These are phyloP conservation scores for Cercospora brassicicola DNA, from an alignment of 2,329 filamentous ascomycete species.

Conservation along the genomic window DNA sequence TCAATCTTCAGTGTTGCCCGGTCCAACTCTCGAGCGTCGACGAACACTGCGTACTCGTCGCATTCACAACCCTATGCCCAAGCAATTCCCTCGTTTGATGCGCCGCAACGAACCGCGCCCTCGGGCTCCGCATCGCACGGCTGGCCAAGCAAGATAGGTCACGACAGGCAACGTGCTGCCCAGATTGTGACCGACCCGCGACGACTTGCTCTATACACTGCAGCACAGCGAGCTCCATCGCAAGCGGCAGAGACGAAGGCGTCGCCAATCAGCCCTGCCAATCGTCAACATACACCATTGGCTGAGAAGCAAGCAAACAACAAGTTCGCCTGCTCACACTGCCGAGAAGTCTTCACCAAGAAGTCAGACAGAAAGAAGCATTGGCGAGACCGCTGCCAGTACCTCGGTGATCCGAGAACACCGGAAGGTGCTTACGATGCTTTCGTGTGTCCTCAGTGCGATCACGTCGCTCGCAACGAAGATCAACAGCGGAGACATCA, in stretches of 20 bases:
- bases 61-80: neutral
- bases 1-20: slow-evolving; percentile 13
- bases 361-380: slow-evolving; percentile 13
- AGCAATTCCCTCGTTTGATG: neutral
- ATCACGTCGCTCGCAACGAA: slow-evolving; percentile 8
- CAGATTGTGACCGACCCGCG: neutral
- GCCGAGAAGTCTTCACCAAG: slow-evolving; percentile 6
- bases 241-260: neutral
- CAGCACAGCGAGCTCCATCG: slow-evolving; percentile 1
- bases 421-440: neutral
- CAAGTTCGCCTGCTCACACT: slow-evolving; percentile 14
- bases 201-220: neutral
- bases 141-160: neutral
- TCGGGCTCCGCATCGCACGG: neutral
- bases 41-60: slow-evolving; percentile 10
- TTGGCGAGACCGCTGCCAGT: slow-evolving; percentile 7
- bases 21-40: slow-evolving; percentile 7
- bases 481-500: slow-evolving; percentile 3
- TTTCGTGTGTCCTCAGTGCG: slow-evolving; percentile 7
- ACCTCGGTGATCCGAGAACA: slow-evolving; percentile 2
- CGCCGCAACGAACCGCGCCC: neutral
- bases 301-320: slow-evolving; percentile 10
- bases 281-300: neutral
- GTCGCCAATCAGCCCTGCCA: neutral
- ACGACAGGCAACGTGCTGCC: neutral